Evolutionary conservation across 1,284 basidiomycete species (phyloP).

Genomic region (Ganoderma boninense): DNA sequence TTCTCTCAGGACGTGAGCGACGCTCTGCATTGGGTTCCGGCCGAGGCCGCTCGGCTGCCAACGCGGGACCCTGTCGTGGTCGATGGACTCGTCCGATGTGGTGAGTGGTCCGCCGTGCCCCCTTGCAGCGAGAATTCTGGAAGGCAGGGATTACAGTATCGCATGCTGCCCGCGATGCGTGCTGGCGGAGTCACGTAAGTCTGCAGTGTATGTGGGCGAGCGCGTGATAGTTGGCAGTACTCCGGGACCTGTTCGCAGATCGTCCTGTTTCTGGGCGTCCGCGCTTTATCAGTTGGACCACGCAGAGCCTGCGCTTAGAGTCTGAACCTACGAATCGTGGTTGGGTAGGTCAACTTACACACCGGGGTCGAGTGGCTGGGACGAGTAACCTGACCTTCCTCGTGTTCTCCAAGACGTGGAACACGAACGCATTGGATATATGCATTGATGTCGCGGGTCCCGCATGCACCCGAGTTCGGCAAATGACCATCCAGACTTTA

Average conservation of each 20-base stretch:
- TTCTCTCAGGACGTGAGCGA: not conserved
- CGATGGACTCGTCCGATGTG: slow-evolving; percentile 37
- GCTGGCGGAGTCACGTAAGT: not conserved
- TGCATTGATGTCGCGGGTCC: not conserved
- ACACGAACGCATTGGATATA: not conserved
- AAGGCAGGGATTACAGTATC: not conserved
- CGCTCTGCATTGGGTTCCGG: slow-evolving; percentile 26
- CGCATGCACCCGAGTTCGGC: not conserved
- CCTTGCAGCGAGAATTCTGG: not conserved
- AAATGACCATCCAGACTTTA: not conserved
- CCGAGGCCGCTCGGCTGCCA: slow-evolving; percentile 12
- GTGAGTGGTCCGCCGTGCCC: slow-evolving; percentile 22
- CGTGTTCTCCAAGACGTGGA: not conserved
- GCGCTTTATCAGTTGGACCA: not conserved
- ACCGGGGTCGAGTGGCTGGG: not conserved
- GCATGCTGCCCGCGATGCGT: not conserved
- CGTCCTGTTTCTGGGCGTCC: not conserved
- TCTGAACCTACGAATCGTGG: not conserved
- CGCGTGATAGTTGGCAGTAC: not conserved
- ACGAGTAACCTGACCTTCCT: not conserved
- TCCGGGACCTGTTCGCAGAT: not conserved
- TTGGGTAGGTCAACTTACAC: not conserved
- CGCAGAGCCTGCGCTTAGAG: not conserved
- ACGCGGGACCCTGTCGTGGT: slow-evolving; percentile 22
- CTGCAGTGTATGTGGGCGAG: not conserved